Evolutionary conservation across 768 basidiomycete species (phyloP), one percentile per base, ranked within the genome.

Genomic region (Serendipita sp.): DNA sequence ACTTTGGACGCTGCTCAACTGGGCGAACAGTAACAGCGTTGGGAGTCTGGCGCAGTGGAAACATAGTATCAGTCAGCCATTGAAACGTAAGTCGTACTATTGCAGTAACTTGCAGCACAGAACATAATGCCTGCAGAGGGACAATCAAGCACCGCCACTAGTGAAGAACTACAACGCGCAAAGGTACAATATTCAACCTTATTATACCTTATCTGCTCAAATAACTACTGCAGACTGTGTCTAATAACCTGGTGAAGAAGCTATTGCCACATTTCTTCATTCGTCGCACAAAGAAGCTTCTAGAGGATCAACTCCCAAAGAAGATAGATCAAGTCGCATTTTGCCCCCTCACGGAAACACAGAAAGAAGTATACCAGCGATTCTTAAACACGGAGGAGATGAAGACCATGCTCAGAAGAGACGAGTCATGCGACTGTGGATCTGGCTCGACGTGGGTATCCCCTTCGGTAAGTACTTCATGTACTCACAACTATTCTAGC

Each of bases 291-390:
- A 93, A 92, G 68, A 79, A 83, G 28, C 83, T 90, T 56, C 91
- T 91, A 48, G 81, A 78, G 68, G 73, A 83, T 65, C 69, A 94
- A 87, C 78, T 98, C 2, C 95, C 95, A 0, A 78, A 79, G 67
- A 99, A 99, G 76, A 80, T 80, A 0, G 95, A 99, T 68, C 78
- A 92, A 70, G 88, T 97, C 13, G 91, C 96, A 3, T 95, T 97
- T 70, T 99, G 95, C 70, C 94, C 92, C 15, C 75, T 98, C 58
- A 88, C 88, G 0, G 65, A 75, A 0, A 78, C 75, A 41, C 94
- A 96, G 74, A 80, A 84, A 34, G 71, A 73, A 15, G 88, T 85
- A 0, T 95, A 96, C 73, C 86, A 83, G 68, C 78, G 80, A 3
- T 78, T 94, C 38, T 75, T 94, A 28, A 73, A 73, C n/a, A 82